Base-by-base conservation (phyloP, 2,329 filamentous ascomycete species). In the Hortaea sp. region DNA sequence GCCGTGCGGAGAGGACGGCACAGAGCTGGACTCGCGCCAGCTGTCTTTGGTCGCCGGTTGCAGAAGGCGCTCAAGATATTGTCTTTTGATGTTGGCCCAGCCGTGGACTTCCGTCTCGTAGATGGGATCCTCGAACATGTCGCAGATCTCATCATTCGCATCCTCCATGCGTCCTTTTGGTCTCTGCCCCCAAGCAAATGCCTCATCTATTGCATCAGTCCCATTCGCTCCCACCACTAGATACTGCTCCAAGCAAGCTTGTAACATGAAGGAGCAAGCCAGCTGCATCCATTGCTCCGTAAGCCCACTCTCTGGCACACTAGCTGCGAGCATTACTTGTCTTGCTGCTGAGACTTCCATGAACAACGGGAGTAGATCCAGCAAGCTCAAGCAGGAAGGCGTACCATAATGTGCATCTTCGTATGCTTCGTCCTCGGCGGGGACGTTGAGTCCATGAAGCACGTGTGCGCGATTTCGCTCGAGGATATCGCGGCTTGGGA, bases 161-260 rank as follows among this genome's bases (percentile, higher is more conserved):
- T 10, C 27, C 13, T 30, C 32, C 12, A 61, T 57, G 31, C 55
- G 49, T 32, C 49, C 59, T 29, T 62, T 58, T 41, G 52, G 58
- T 46, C 42, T 49, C 9, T 20, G 11, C 9, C 68, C 69, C 65
- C 72, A 75, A 1, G 68, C 62, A 51, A 74, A 74, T 3, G 70
- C 66, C 29, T 70, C 64, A 12, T 45, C 35, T 20, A 28, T 61
- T 2, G 62, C 49, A 20, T 70, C 64, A 4, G 55, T 46, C 0
- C 63, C 60, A n/a, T 58, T 57, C 4, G 57, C 58, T 6, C 66
- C 68, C 43, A 63, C 67, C 4, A 67, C 51, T 3, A 68, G 54
- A 44, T 69, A 69, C 46, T 74, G 70, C 57, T 78, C 74, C 4
- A 75, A 50, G 6, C 66, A 66, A 32, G 72, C 68, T 48, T 77